phyloP scores from a whole-genome alignment of 1,139 yeast species.

The Pneumocystis jirovecii region DNA sequence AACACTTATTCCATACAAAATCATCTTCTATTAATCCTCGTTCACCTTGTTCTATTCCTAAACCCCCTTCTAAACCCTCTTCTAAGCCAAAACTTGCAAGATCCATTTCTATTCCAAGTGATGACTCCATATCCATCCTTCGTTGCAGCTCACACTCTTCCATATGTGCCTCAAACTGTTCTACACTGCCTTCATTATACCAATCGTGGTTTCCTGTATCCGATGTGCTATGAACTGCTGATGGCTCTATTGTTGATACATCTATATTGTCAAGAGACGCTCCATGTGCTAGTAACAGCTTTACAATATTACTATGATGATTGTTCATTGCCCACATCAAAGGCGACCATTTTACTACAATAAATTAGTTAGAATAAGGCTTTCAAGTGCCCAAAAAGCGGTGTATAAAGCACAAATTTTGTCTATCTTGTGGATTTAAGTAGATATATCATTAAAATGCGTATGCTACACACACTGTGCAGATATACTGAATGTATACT shows the following conservation, averaged over 20 bases:
- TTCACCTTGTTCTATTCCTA: slow-evolving; percentile 9
- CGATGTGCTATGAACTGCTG: slow-evolving; percentile 9
- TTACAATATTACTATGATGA: slow-evolving; percentile 26
- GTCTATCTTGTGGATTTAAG: too few species aligned
- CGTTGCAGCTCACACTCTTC: slow-evolving; percentile 16
- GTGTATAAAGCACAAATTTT: neutral
- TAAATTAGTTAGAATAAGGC: slow-evolving; percentile 10
- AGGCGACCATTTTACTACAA: slow-evolving; percentile 27
- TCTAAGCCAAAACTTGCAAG: slow-evolving; percentile 20
- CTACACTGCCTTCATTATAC: slow-evolving; percentile 20
- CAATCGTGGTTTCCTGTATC: slow-evolving; percentile 19
- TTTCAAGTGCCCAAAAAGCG: neutral
- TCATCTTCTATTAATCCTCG: slow-evolving; percentile 12
- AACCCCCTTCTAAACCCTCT: slow-evolving; percentile 13
- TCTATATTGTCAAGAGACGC: slow-evolving; percentile 19
- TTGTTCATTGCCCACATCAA: slow-evolving; percentile 35
- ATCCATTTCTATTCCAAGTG: slow-evolving; percentile 23
- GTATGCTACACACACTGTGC: too few species aligned
- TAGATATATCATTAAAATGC: neutral
- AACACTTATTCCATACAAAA: slow-evolving; percentile 28
- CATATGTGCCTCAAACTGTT: slow-evolving; percentile 19
- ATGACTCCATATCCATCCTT: slow-evolving; percentile 21
- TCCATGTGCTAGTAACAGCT: slow-evolving; percentile 24
- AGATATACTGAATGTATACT: too few species aligned
- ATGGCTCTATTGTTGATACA: neutral